These are phyloP conservation scores for Murraya koenigii DNA, from an alignment of 345 rosid genomes.

Conservation along the genomic window DNA sequence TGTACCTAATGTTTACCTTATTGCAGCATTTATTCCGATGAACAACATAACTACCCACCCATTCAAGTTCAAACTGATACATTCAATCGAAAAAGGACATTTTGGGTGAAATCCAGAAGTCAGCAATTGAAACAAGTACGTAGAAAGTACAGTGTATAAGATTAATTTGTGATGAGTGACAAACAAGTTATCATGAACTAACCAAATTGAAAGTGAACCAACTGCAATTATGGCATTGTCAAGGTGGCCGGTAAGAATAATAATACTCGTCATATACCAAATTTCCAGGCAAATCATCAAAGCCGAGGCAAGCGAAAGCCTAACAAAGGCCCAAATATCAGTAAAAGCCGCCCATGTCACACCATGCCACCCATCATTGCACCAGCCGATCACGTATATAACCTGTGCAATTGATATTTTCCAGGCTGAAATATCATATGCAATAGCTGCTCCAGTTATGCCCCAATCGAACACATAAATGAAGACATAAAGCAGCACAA, in stretches of 20 bases:
- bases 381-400: conserved; percentile 51
- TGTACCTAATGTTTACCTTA: conserved; percentile 37
- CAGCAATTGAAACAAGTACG: not conserved
- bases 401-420: conserved; percentile 40
- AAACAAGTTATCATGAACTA: conserved; percentile 12
- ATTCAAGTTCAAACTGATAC: conserved; percentile 70
- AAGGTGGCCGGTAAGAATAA: conserved; percentile 69
- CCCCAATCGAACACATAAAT: conserved; percentile 46
- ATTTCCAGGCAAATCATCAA: conserved; percentile 83
- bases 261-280: conserved; percentile 83
- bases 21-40: conserved; percentile 71
- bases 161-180: not conserved
- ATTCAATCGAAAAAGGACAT: not conserved
- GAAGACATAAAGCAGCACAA: conserved; percentile 47
- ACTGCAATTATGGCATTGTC: conserved; percentile 65
- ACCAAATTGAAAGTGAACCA: conserved; percentile 83
- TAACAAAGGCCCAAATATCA: conserved; percentile 71
- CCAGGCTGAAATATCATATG: conserved; percentile 53
- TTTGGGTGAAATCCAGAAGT: not conserved
- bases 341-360: conserved; percentile 56
- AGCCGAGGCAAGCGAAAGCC: conserved; percentile 75
- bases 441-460: conserved; percentile 63
- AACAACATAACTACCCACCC: conserved; percentile 73
- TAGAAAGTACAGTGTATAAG: not conserved
- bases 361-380: conserved; percentile 73